Conservation (phyloP, 2,329 filamentous ascomycete species). For the Fusarium zealandicum region DNA sequence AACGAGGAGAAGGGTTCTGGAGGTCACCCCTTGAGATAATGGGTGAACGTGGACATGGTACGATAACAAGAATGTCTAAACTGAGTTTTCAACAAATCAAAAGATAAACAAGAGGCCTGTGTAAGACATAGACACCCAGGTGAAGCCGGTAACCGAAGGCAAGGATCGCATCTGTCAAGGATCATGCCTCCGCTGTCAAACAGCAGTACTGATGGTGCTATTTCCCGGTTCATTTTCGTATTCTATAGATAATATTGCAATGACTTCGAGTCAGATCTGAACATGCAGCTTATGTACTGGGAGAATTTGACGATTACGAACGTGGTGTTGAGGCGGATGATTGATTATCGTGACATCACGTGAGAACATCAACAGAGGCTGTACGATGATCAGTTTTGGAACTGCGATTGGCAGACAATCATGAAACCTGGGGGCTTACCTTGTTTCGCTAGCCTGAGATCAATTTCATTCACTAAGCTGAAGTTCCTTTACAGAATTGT, state of each 20-base stretch:
- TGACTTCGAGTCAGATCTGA: background rate
- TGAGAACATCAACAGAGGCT: background rate
- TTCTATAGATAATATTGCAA: background rate
- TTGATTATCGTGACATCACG: slow-evolving; percentile 1
- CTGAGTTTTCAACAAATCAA: background rate
- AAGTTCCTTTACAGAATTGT: background rate
- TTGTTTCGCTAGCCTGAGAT: background rate
- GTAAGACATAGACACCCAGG: background rate
- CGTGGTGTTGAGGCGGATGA: background rate
- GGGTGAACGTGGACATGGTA: background rate
- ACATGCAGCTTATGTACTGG: background rate
- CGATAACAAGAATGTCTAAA: background rate
- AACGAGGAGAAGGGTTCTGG: no score
- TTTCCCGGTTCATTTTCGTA: slow-evolving; percentile 1
- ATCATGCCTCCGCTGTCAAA: slow-evolving; percentile 1
- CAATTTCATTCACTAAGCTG: background rate
- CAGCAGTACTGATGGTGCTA: background rate
- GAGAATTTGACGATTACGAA: background rate
- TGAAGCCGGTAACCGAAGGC: slow-evolving; percentile 4
- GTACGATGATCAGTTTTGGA: background rate
- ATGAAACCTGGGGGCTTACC: background rate
- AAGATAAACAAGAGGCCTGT: background rate
- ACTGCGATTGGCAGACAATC: background rate
- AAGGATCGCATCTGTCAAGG: background rate
- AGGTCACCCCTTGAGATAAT: background rate